Conservation (phyloP, 164 flowering plant species). For the Dillenia suffruticosa region DNA sequence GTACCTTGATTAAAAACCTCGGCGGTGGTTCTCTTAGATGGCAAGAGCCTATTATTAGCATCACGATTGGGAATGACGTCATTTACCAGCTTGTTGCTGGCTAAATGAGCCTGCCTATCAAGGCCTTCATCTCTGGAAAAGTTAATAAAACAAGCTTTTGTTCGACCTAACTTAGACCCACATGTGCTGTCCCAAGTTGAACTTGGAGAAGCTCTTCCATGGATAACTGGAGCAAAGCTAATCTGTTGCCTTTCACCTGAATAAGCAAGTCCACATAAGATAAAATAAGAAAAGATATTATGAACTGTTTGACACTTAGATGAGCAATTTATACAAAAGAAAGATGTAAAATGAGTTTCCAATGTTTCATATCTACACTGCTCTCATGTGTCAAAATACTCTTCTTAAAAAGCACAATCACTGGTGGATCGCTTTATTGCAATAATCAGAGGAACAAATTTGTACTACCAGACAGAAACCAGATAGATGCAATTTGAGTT, state of each 20-base stretch:
- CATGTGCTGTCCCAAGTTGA: slow-evolving; percentile 34
- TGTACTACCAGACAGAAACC: too few relatives aligned
- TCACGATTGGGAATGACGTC: slow-evolving; percentile 16
- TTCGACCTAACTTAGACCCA: slow-evolving; percentile 27
- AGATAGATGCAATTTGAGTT: too few relatives aligned
- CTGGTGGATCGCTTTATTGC: too few relatives aligned
- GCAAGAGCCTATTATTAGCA: slow-evolving; percentile 27
- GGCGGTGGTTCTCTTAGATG: slow-evolving; percentile 29
- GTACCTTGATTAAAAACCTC: slow-evolving; percentile 60
- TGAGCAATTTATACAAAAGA: background rate
- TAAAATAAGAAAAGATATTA: background rate
- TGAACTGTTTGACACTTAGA: background rate
- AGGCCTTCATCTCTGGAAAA: slow-evolving; percentile 29
- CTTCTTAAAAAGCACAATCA: too few relatives aligned
- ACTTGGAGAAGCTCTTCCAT: slow-evolving; percentile 26
- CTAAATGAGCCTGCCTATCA: slow-evolving; percentile 29
- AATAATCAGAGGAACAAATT: too few relatives aligned
- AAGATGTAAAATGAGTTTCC: background rate
- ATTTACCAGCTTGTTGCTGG: slow-evolving; percentile 22
- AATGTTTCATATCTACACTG: too few relatives aligned
- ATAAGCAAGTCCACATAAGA: slow-evolving; percentile 4
- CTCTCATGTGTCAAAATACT: too few relatives aligned
- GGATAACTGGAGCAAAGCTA: slow-evolving; percentile 38
- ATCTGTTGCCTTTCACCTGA: slow-evolving; percentile 59
- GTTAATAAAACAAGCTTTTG: slow-evolving; percentile 28